A percentile compares a stretch with the other conserved stretches of the same genome.
Evolutionary conservation across 768 basidiomycete species (phyloP).

Genomic region (Lactarius hengduanensis): DNA sequence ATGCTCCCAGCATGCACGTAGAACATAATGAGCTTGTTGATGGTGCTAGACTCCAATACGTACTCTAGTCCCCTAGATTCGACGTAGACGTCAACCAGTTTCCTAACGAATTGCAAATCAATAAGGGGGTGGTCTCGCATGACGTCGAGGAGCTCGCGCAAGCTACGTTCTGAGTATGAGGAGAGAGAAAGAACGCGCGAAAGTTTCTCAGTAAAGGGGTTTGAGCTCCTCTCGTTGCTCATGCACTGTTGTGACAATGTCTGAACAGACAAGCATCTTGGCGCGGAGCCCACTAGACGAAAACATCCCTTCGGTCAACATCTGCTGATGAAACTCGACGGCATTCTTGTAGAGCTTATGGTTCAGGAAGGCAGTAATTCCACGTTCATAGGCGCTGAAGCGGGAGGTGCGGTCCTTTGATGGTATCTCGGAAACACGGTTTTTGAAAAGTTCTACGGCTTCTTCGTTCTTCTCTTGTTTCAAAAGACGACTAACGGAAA

Average conservation of each 20-base stretch:
- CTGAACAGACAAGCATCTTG: slow-evolving; percentile 40
- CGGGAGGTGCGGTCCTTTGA: slow-evolving; percentile 4
- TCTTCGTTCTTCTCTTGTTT: slow-evolving; percentile 4
- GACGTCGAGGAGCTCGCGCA: slow-evolving; percentile 40
- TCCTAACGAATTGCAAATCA: slow-evolving; percentile 22
- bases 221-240: slow-evolving; percentile 25
- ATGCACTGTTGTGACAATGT: slow-evolving; percentile 32
- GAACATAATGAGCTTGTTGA: slow-evolving; percentile 29
- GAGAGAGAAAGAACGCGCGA: slow-evolving; percentile 32
- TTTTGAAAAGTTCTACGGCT: slow-evolving; percentile 1
- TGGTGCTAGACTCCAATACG: slow-evolving; percentile 23
- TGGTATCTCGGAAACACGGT: background rate
- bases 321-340: slow-evolving; percentile 41
- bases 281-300: slow-evolving; percentile 41
- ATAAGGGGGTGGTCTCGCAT: slow-evolving; percentile 21
- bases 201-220: slow-evolving; percentile 29
- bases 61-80: slow-evolving; percentile 14
- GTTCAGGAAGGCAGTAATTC: slow-evolving; percentile 44
- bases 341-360: slow-evolving; percentile 41
- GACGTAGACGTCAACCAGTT: slow-evolving; percentile 25
- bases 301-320: slow-evolving; percentile 42
- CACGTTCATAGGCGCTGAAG: slow-evolving; percentile 36
- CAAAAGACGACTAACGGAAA: background rate
- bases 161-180: slow-evolving; percentile 20
- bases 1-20: slow-evolving; percentile 38